Percentiles rank a stretch among this genome's conserved stretches.
phyloP scores from a whole-genome alignment of 306 rosid genomes.

The Mucuna pruriens region DNA sequence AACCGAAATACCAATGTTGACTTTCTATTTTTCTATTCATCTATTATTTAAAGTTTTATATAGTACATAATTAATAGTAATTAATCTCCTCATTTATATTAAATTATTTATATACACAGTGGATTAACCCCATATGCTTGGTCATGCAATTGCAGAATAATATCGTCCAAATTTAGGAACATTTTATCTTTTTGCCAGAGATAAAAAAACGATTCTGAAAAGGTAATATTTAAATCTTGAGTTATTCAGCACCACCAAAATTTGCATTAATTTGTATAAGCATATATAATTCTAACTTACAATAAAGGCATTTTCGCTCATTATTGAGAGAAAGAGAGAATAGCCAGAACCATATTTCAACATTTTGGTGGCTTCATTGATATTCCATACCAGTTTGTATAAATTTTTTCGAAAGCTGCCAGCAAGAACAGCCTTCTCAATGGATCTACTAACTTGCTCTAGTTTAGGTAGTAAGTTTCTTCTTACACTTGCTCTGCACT shows the following conservation, averaged over 20 bases:
- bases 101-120: too few relatives aligned
- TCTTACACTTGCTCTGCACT: constrained; percentile 55
- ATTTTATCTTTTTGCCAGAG: neutral
- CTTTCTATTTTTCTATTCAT: too few relatives aligned
- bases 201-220: neutral
- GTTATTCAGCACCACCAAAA: neutral
- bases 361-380: constrained; percentile 41
- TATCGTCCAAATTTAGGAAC: neutral
- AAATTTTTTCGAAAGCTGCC: constrained; percentile 28
- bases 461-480: constrained; percentile 34
- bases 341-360: constrained; percentile 29
- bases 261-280: constrained; percentile 2
- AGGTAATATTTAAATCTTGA: neutral
- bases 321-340: constrained; percentile 19
- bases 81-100: too few relatives aligned
- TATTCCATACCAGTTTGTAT: constrained; percentile 34
- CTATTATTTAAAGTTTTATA: too few relatives aligned
- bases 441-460: constrained; percentile 21
- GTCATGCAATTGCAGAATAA: neutral
- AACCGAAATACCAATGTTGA: too few relatives aligned
- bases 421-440: constrained; percentile 8
- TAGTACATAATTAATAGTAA: too few relatives aligned
- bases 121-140: neutral
- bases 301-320: constrained; percentile 5
- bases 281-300: neutral